Evolutionary conservation across 1,284 basidiomycete species (phyloP), one percentile per base, ranked within the genome.

Genomic region (Bjerkandera adusta): DNA sequence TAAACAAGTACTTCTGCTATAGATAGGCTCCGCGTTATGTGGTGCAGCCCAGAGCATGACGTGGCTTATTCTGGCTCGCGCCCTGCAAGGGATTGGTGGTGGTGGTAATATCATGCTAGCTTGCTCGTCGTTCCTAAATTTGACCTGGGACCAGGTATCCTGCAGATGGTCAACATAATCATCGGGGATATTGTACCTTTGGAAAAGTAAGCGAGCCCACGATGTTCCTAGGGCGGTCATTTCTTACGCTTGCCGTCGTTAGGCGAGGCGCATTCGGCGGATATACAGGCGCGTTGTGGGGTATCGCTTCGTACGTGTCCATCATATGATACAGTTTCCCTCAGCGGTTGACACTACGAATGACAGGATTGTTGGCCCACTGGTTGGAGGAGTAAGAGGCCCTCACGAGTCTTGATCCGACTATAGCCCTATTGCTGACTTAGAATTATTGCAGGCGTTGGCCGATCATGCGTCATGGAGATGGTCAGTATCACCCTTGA

Each of bases 11-110:
- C 27, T 1, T 43, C 30, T 7, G 25, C 16, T 34, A 6, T 16
- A 67, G 64, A 37, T 65, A 37, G 78, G 78, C n/a, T 75, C 71
- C 6, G 72, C 69, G 0, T 47, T 80, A 21, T 79, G 75, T 47
- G 77, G 75, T 12, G 71, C 73, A 5, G 76, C 78, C 0, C 68
- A 78, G 53, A 68, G 48, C 46, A 71, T 76, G 63, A 57, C 59
- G 0, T 76, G 73, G 77, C 62, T 81, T 10, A 68, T 70, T 48
- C 54, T 72, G 8, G 67, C 62, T 42, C 65, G 78, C 29, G 77
- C 72, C 1, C 54, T 81, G 0, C 78, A 79, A 55, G 77, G 78
- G 18, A 62, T 77, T n/a, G 77, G 76, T 6, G 76, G 75, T 1
- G 75, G 73, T 2, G 72, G 69, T 45, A 38, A 35, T 32, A 5